Evolutionary conservation across 2,329 filamentous ascomycete species (phyloP).

Genomic region (Ustilaginoidea virens): DNA sequence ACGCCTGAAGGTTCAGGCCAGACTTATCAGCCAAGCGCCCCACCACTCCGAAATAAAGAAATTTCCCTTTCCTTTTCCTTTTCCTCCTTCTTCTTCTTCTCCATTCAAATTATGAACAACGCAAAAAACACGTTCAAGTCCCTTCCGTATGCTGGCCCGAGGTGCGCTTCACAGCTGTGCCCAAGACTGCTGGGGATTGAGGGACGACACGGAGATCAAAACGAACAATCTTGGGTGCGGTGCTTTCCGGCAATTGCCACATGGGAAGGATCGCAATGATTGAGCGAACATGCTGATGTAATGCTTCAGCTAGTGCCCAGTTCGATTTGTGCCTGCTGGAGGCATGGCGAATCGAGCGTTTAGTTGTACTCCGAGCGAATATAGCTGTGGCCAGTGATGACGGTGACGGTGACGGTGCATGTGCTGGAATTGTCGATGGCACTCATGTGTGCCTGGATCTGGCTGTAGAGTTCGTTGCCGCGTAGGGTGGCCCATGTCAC

Average conservation of each 20-base stretch:
- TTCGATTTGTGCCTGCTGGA: not conserved
- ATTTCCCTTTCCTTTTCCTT: constrained; percentile 6
- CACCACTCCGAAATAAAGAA: no score
- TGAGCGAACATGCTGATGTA: constrained; percentile 36
- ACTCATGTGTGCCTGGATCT: no score
- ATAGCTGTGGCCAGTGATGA: no score
- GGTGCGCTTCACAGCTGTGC: constrained; percentile 23
- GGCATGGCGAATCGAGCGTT: no score
- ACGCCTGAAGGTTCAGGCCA: no score
- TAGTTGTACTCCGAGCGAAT: no score
- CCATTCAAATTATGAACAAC: constrained; percentile 27
- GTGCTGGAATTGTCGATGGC: no score
- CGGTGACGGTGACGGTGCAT: no score
- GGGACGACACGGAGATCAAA: constrained; percentile 37
- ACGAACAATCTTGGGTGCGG: constrained; percentile 45
- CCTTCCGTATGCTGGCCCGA: constrained; percentile 26
- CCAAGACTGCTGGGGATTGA: constrained; percentile 32
- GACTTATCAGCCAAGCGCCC: no score
- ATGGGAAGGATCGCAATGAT: constrained; percentile 45
- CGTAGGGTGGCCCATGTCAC: no score
- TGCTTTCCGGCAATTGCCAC: constrained; percentile 28
- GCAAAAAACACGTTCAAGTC: constrained; percentile 30
- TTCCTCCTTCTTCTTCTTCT: constrained; percentile 13
- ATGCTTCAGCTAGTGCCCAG: no score
- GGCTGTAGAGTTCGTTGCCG: no score